Evolutionary conservation across 805 yeast species (phyloP), one percentile per base, ranked within the genome.

Genomic region (Candida jianshihensis): DNA sequence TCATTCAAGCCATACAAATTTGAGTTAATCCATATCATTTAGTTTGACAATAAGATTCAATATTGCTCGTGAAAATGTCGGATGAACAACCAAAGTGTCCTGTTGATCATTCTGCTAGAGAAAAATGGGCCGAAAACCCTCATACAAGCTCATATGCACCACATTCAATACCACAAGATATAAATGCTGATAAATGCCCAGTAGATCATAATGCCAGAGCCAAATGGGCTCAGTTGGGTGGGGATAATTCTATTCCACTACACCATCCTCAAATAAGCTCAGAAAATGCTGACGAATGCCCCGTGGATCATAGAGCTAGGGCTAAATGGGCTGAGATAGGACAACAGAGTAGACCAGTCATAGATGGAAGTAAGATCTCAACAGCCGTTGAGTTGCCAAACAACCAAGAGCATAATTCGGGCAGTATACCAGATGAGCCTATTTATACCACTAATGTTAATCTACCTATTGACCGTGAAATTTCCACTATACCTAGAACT

Each of bases 401-500:
- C n/a, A 29, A 13, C 10, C 8, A 29, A n/a, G 22, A 41, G 41
- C 75, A 80, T 46, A 66, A 75, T 3, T 74, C 81, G 1, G 69
- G 59, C 27, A 51, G 56, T 4, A 33, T 73, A 8, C 64, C 63
- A 12, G 57, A 54, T 6, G 42, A 51, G 1, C 64, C 70, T 6
- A 36, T 45, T 0, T 57, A 60, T 33, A 46, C 47, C 4, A 62
- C 69, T 2, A 44, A 64, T 29, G 63, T 65, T 0, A 51, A 60
- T 1, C 61, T 88, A 24, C 82, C 94, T 0, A 72, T 71, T n/a
- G 85, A 81, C 1, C 66, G 96, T 42, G 90, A 80, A 48, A 61
- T 82, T 4, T 78, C 89, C 9, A 73, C 94, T 3, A 89, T 89
- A 29, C 97, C 96, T 32, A 64, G 95, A 35, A 81, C 94, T 1